Conservation (phyloP, 805 yeast species). For the Candida insectalens region DNA sequence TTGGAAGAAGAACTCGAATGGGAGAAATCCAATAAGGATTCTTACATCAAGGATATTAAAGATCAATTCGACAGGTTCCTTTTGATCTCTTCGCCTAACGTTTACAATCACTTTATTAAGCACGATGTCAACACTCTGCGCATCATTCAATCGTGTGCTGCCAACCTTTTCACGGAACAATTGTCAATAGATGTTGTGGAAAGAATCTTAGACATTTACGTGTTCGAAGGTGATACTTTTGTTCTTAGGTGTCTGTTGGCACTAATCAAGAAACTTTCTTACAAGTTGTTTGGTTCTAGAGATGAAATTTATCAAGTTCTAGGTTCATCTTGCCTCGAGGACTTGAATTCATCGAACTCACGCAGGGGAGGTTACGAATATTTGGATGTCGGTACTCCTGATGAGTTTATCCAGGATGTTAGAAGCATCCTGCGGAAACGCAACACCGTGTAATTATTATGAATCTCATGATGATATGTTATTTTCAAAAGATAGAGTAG, state of each 20-base stretch:
- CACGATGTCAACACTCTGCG: slow-evolving; percentile 31
- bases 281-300: slow-evolving; percentile 40
- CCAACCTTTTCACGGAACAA: slow-evolving; percentile 35
- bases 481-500: too few species aligned
- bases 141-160: slow-evolving; percentile 33
- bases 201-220: slow-evolving; percentile 45
- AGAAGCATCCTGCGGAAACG: slow-evolving; percentile 27
- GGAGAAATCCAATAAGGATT: slow-evolving; percentile 2
- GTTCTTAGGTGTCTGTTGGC: slow-evolving; percentile 46
- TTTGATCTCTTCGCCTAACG: slow-evolving; percentile 30
- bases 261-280: slow-evolving; percentile 36
- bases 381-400: slow-evolving; percentile 39
- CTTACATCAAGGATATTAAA: slow-evolving; percentile 28
- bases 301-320: slow-evolving; percentile 34
- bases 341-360: slow-evolving; percentile 13
- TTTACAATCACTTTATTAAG: slow-evolving; percentile 40
- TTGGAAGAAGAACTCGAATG: slow-evolving; percentile 8
- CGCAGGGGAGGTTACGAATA: slow-evolving; percentile 18
- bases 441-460: neutral
- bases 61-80: slow-evolving; percentile 40
- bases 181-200: slow-evolving; percentile 36
- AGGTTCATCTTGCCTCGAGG: slow-evolving; percentile 24
- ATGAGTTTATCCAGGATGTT: slow-evolving; percentile 35
- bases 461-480: neutral
- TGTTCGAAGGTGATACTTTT: slow-evolving; percentile 54